phyloP scores from a whole-genome alignment of 805 yeast species.

The Saccharomycopsis sp. region DNA sequence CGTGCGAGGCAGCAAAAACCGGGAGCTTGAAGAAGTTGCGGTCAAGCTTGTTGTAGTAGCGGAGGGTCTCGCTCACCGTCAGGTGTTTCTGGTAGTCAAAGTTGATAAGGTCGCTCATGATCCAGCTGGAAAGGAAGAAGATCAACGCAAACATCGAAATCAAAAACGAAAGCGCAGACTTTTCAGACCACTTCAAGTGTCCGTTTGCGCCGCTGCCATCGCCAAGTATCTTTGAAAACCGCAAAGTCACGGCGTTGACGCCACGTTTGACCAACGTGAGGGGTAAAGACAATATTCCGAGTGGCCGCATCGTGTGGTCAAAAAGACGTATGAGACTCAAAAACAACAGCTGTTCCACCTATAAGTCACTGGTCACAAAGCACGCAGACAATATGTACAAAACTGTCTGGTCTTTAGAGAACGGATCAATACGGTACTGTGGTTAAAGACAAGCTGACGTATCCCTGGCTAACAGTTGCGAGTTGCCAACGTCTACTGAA shows the following conservation, averaged over 20 bases:
- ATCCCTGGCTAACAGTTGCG: too few species aligned
- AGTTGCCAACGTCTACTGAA: not conserved
- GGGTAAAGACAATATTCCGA: not conserved
- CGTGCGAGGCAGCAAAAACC: constrained; percentile 14
- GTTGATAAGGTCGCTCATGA: constrained; percentile 2
- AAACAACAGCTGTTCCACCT: not conserved
- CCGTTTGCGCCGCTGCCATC: not conserved
- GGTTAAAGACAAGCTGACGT: too few species aligned
- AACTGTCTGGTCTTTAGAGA: too few species aligned
- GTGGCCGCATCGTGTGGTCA: not conserved
- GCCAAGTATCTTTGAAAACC: not conserved
- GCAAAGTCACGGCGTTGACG: not conserved
- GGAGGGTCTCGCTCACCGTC: constrained; percentile 11
- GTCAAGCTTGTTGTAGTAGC: constrained; percentile 16
- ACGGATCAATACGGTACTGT: too few species aligned
- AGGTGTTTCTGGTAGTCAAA: constrained; percentile 10
- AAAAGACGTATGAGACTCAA: not conserved
- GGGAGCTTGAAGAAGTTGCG: constrained; percentile 17
- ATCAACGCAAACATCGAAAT: constrained; percentile 3
- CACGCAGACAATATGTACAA: too few species aligned
- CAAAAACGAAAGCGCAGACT: not conserved
- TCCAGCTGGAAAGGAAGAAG: constrained; percentile 2
- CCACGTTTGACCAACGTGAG: not conserved
- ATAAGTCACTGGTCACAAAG: too few species aligned
- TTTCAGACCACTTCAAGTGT: not conserved